phyloP scores from a whole-genome alignment of 495 filamentous ascomycete species.

The Immersiella caudata region DNA sequence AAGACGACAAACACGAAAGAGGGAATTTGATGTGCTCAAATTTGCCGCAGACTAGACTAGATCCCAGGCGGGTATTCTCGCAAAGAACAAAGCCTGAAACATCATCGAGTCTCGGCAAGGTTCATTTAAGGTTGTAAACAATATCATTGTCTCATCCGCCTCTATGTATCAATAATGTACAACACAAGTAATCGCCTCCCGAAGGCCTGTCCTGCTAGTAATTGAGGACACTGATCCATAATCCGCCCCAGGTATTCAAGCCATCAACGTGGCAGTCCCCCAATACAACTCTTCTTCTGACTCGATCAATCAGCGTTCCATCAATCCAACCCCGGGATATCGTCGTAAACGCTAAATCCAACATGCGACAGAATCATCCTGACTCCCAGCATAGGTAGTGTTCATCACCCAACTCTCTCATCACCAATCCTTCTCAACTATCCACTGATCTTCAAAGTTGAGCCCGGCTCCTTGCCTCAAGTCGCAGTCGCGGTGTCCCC shows the following conservation, averaged over 20 bases:
- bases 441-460: slow-evolving; percentile 54
- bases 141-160: too few species aligned
- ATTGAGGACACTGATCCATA: background rate
- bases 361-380: background rate
- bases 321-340: background rate
- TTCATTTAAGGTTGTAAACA: too few species aligned
- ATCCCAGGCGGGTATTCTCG: too few species aligned
- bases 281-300: background rate
- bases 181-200: background rate
- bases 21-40: too few species aligned
- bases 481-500: slow-evolving; percentile 58
- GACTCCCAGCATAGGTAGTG: background rate
- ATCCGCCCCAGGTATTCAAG: background rate
- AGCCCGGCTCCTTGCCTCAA: slow-evolving; percentile 44
- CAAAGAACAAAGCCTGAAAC: too few species aligned
- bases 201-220: background rate
- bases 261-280: background rate
- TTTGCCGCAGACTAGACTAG: too few species aligned
- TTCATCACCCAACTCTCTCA: background rate
- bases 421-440: slow-evolving; percentile 47
- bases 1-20: too few species aligned
- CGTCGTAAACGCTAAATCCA: background rate
- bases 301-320: background rate
- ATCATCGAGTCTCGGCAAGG: too few species aligned
- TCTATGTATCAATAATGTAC: background rate